Conservation (phyloP, 164 flowering plant genomes). For the Warburgia ugandensis region DNA sequence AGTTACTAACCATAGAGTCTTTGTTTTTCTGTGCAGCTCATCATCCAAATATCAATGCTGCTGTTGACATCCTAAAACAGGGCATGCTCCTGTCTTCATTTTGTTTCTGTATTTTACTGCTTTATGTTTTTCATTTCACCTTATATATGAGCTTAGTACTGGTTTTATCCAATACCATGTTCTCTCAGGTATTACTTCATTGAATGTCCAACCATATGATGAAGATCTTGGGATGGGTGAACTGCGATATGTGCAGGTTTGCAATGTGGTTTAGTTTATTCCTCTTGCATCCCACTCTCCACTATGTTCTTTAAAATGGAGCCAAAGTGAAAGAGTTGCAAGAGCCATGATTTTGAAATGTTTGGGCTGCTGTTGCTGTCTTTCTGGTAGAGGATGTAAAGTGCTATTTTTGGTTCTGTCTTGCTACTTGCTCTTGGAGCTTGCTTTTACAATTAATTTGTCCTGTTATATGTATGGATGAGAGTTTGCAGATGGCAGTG, state of each 20-base stretch:
- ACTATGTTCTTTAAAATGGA: not conserved
- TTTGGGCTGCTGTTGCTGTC: not conserved
- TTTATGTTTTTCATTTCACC: not conserved
- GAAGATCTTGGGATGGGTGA: constrained; percentile 81
- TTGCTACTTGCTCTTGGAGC: not conserved
- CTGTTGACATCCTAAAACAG: constrained; percentile 67
- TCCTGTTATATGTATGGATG: not conserved
- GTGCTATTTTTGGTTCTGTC: not conserved
- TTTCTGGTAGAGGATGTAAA: not conserved
- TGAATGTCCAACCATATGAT: constrained; percentile 69
- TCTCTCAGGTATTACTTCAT: constrained; percentile 48
- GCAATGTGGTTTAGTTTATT: too few relatives aligned
- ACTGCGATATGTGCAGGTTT: constrained; percentile 88
- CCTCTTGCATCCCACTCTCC: not conserved
- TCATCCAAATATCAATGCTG: constrained; percentile 88
- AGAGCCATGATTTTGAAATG: not conserved
- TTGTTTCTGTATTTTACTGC: not conserved
- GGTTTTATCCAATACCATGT: not conserved
- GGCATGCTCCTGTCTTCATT: too few relatives aligned
- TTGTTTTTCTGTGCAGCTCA: constrained; percentile 54
- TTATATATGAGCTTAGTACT: not conserved
- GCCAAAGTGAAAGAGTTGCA: too few relatives aligned
- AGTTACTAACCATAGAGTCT: not conserved
- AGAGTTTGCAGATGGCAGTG: constrained; percentile 91
- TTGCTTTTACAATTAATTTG: not conserved